Evolutionary conservation across 2,329 filamentous ascomycete species (phyloP), one percentile per base, ranked within the genome.

Genomic region (Dothistroma septosporum): DNA sequence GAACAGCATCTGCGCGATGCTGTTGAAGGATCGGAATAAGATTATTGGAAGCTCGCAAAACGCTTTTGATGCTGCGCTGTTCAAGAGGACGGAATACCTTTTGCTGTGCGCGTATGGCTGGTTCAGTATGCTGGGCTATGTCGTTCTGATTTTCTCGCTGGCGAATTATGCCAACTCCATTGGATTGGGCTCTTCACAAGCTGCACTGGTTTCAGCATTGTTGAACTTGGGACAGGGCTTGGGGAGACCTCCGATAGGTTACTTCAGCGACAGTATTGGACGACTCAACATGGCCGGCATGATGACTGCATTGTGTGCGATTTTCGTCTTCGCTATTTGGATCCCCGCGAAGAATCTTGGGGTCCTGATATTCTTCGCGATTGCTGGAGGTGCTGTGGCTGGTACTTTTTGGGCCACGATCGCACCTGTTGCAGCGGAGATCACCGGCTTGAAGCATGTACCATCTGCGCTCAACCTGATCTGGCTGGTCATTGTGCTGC

Each of bases 61-160:
- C 2, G 82, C 86, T 1, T 91, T 92, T 67, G 85, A 90, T 69
- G 76, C 81, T 44, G 74, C 73, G 4, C 78, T 92, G 0, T 84
- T 92, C 72, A 82, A 77, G 64, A 79, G 82, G 4, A 69, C 77
- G 0, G 84, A 90, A 69, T 91, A 88, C 65, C 72, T 86, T 28
- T 76, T 91, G 1, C 78, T 90, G 12, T 73, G 90, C 41, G 79
- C 75, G 2, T 94, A 87, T 78, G 87, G 87, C 8, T 85, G 86
- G 74, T 86, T 92, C 64, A 86, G 83, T 61, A 85, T 92, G 76
- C 76, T 93, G 14, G 88, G 83, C 5, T 93, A 93, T 68, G 81
- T 90, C 28, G 87, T 91, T 4, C 80, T 92, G n/a, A 81, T 92
- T 49, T 93, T 92, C 74, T 88, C 85, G 11, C 76, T 92, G 50